A percentile compares a stretch with the other conserved stretches of the same genome.
Conservation (phyloP, 495 filamentous ascomycete genomes). For the Astrothelium subdiscretum region DNA sequence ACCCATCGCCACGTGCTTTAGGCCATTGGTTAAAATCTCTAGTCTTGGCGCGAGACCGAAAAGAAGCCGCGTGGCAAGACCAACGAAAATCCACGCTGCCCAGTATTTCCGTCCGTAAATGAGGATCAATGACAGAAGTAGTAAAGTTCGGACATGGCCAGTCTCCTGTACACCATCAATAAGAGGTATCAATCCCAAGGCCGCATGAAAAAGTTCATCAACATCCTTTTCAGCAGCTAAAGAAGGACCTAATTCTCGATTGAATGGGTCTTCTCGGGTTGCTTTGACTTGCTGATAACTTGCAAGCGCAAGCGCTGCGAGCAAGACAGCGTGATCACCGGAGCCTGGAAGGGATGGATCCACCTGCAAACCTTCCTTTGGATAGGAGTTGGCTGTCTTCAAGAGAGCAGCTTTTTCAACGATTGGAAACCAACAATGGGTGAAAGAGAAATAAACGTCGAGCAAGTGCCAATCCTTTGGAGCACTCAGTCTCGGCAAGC, state of each 20-base stretch:
- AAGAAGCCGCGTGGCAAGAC: constrained; percentile 45
- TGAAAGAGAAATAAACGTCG: constrained; percentile 62
- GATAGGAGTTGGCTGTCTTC: constrained; percentile 40
- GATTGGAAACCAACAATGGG: constrained; percentile 63
- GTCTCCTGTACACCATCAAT: constrained; percentile 46
- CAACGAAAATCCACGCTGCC: constrained; percentile 50
- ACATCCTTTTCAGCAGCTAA: constrained; percentile 17
- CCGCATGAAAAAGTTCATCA: constrained; percentile 42
- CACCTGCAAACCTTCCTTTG: constrained; percentile 22
- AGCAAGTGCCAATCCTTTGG: constrained; percentile 53
- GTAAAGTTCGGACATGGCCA: constrained; percentile 52
- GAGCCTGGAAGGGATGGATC: constrained; percentile 27
- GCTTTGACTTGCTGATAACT: constrained; percentile 24
- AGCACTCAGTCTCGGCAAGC: constrained; percentile 23
- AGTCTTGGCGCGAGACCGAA: not conserved
- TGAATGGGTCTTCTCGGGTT: constrained; percentile 11
- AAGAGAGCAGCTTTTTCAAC: constrained; percentile 57
- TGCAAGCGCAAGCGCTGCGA: constrained; percentile 51
- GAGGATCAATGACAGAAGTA: constrained; percentile 49
- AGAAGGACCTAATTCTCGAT: constrained; percentile 18
- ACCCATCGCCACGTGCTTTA: not conserved
- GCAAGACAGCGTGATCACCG: constrained; percentile 52
- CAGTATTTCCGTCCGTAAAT: constrained; percentile 42
- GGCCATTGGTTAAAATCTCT: not conserved
- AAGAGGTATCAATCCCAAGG: constrained; percentile 47